phyloP scores from a whole-genome alignment of 1,284 basidiomycete species.

The Phlebopus sp. region DNA sequence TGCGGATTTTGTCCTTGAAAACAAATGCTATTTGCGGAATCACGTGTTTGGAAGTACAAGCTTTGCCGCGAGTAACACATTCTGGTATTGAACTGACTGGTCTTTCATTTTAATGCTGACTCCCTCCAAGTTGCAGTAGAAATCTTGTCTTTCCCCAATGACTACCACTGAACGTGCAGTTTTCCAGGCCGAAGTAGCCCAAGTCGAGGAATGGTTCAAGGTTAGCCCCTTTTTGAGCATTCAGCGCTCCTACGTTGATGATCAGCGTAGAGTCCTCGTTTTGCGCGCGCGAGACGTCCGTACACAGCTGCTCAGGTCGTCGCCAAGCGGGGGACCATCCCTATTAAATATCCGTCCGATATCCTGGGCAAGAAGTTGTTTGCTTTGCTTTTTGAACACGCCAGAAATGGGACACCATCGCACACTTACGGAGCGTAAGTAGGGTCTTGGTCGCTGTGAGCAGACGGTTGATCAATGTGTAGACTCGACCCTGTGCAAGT shows the following conservation, averaged over 20 bases:
- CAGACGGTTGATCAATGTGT: constrained; percentile 2
- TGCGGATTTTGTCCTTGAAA: constrained; percentile 3
- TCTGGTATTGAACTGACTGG: constrained; percentile 8
- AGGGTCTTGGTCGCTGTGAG: background rate
- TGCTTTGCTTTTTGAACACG: constrained; percentile 65
- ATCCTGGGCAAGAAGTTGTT: constrained; percentile 88
- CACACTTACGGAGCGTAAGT: constrained; percentile 98
- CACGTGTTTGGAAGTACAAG: constrained; percentile 16
- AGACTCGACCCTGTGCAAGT: constrained; percentile 97
- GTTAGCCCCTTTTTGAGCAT: constrained; percentile 41
- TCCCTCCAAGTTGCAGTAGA: background rate
- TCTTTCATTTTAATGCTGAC: background rate
- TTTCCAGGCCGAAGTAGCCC: constrained; percentile 80
- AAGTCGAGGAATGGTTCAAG: constrained; percentile 93
- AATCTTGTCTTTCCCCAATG: constrained; percentile 38
- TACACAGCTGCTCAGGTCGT: constrained; percentile 95
- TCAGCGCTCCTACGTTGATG: background rate
- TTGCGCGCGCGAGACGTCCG: constrained; percentile 80
- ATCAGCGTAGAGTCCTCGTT: constrained; percentile 71
- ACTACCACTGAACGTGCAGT: constrained; percentile 54
- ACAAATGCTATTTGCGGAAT: constrained; percentile 18
- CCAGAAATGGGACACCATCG: constrained; percentile 71
- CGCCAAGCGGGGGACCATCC: constrained; percentile 88
- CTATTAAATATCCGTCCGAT: constrained; percentile 85
- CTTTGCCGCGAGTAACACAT: background rate